Evolutionary conservation across 192 early-diverging fungal species (phyloP), one percentile per base, ranked within the genome.

Genomic region (Rhizophlyctis rosea): DNA sequence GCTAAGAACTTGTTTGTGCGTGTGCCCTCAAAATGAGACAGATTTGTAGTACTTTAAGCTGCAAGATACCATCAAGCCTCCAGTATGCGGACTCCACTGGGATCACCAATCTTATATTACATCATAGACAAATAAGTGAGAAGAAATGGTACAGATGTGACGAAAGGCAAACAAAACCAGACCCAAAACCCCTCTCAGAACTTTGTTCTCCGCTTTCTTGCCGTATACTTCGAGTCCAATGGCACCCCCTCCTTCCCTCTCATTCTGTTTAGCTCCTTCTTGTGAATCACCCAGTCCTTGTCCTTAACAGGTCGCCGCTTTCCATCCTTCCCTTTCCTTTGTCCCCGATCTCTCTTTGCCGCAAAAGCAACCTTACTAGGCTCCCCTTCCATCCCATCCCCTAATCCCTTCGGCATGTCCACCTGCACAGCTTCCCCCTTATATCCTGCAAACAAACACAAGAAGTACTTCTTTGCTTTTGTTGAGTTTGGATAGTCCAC

Each of bases 401-500:
- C 67, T 74, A 72, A 77, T 76, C 57, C 89, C 59, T 52, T 73
- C 32, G 90, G 91, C 56, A 93, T 71, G 5, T 77, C 63, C 47
- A 81, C 86, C 54, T 14, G 27, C 7, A 54, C 73, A n/a, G 68
- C 76, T 52, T 80, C 72, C 21, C 76, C 82, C 67, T 66, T 69
- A 60, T 85, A 90, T 5, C 96, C 96, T 3, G 96, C 94, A 87
- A 97, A 97, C 64, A 98, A 72, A 70, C 94, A 96, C 27, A 98
- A 75, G 59, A 90, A 98, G 70, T 90, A 96, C 73, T 99, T 99
- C 62, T 95, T 95, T 3, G 96, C 95, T 66, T 93, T 96, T 58
- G 92, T 86, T 13, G 89, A 92, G 76, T 98, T 97, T 33, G 96
- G 96, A 67, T 91, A 98, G 72, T 99, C 95, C 4, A 96, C 86